These are phyloP conservation scores for Colletotrichum cordylinicola DNA, from an alignment of 2,329 filamentous ascomycete genomes.

Conservation along the genomic window DNA sequence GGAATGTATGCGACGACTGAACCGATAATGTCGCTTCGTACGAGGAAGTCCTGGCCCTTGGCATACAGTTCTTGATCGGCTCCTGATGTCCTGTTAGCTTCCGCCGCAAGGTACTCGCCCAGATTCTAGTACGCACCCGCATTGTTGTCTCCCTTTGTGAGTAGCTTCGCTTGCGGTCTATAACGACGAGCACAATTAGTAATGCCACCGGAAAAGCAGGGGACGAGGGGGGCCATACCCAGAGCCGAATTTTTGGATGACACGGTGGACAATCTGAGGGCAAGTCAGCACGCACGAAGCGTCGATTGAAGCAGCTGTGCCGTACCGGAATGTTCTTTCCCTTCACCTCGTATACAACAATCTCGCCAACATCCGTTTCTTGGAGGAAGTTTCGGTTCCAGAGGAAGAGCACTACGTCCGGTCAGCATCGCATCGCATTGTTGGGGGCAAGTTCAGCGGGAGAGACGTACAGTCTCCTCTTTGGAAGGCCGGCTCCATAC, in stretches of 20 bases:
- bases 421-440: background rate
- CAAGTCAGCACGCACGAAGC: background rate
- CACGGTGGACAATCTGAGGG: slow-evolving; percentile 79
- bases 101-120: background rate
- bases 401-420: slow-evolving; percentile 59
- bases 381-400: slow-evolving; percentile 74
- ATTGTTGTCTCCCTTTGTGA: slow-evolving; percentile 99
- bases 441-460: background rate
- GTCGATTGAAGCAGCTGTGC: background rate
- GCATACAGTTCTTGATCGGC: slow-evolving; percentile 62
- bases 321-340: slow-evolving; percentile 85
- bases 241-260: slow-evolving; percentile 76
- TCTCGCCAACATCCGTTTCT: slow-evolving; percentile 60
- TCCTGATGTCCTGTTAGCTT: background rate
- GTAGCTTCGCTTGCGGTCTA: slow-evolving; percentile 69
- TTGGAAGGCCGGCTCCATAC: slow-evolving; percentile 85
- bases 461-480: slow-evolving; percentile 62
- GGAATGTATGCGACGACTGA: slow-evolving; percentile 92
- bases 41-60: slow-evolving; percentile 83
- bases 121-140: slow-evolving; percentile 51
- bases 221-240: slow-evolving; percentile 47
- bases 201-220: background rate
- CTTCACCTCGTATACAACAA: slow-evolving; percentile 79
- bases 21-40: slow-evolving; percentile 89
- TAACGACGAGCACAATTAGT: background rate